Evolutionary conservation across 2,329 filamentous ascomycete genomes (phyloP).

Genomic region (Botryotinia calthae): DNA sequence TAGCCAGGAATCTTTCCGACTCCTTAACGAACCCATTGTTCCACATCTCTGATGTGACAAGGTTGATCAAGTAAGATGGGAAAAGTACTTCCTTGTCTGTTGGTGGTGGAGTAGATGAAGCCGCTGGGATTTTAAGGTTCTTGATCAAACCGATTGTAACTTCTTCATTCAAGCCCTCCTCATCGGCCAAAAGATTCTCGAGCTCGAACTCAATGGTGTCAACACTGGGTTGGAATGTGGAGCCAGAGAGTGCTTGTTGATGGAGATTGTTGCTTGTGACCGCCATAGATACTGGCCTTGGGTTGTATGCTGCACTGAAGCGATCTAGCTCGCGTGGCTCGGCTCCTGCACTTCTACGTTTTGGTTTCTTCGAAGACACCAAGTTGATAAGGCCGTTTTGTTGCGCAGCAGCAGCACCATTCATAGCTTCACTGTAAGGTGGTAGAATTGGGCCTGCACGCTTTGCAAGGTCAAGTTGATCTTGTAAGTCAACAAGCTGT

Average conservation of each 20-base stretch:
- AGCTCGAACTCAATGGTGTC: slow-evolving; percentile 96
- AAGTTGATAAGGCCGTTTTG: slow-evolving; percentile 88
- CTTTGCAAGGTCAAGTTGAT: slow-evolving; percentile 86
- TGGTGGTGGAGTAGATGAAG: slow-evolving; percentile 80
- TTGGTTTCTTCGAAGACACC: slow-evolving; percentile 94
- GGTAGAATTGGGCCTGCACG: slow-evolving; percentile 59
- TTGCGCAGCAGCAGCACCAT: slow-evolving; percentile 57
- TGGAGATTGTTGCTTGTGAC: slow-evolving; percentile 62
- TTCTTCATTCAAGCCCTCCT: slow-evolving; percentile 94
- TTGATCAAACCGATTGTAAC: slow-evolving; percentile 94
- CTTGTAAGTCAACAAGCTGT: slow-evolving; percentile 85
- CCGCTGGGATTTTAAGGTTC: slow-evolving; percentile 93
- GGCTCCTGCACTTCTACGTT: slow-evolving; percentile 85
- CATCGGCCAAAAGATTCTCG: slow-evolving; percentile 88
- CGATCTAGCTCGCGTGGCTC: slow-evolving; percentile 84
- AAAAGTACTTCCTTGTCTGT: slow-evolving; percentile 99
- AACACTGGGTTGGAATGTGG: slow-evolving; percentile 73
- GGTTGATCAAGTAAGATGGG: slow-evolving; percentile 97
- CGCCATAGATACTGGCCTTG: slow-evolving; percentile 94
- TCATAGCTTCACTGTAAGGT: slow-evolving; percentile 65
- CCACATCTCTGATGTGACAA: slow-evolving; percentile 99
- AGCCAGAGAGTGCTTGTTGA: slow-evolving; percentile 69
- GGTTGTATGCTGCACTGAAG: slow-evolving; percentile 90
- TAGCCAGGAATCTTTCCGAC: slow-evolving; percentile 96
- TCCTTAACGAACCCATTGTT: slow-evolving; percentile 99